Conservation (phyloP, 1,284 basidiomycete species). For the Ceratorhiza oryzae-sativae region DNA sequence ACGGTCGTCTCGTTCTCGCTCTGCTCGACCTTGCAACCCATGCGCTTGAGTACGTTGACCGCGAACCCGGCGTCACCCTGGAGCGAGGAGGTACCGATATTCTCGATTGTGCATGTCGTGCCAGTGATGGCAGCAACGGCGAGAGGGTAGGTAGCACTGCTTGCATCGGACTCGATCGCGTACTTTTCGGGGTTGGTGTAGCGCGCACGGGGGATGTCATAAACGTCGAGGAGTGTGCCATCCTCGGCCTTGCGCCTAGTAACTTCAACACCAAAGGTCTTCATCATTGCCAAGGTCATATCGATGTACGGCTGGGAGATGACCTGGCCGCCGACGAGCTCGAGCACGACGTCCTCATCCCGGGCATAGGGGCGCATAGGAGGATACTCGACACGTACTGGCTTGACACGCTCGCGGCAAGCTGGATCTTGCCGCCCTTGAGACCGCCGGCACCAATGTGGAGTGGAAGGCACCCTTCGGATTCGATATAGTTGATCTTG, state of each 20-base stretch:
- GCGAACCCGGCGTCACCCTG: constrained; percentile 98
- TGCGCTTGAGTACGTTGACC: constrained; percentile 88
- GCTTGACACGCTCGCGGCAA: constrained; percentile 93
- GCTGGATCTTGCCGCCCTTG: constrained; percentile 81
- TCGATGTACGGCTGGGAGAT: constrained; percentile 99
- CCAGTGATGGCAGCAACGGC: constrained; percentile 97
- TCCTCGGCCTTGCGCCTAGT: constrained; percentile 69
- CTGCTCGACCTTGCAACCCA: constrained; percentile 94
- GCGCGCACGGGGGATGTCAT: constrained; percentile 81
- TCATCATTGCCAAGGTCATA: constrained; percentile 99
- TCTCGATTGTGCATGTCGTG: constrained; percentile 89
- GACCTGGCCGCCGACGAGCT: constrained; percentile 91
- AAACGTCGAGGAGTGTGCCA: constrained; percentile 77
- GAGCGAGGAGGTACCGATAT: constrained; percentile 89
- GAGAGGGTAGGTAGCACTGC: constrained; percentile 95
- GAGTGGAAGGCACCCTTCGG: constrained; percentile 87
- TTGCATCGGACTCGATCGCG: constrained; percentile 95
- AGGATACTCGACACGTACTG: constrained; percentile 99
- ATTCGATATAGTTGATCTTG: constrained; percentile 79
- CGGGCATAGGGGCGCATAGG: constrained; percentile 91
- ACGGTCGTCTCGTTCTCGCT: constrained; percentile 92
- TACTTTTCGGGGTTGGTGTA: constrained; percentile 85
- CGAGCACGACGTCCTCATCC: constrained; percentile 76
- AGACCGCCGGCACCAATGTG: constrained; percentile 86
- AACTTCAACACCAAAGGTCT: constrained; percentile 87